Percentiles rank a stretch among this genome's conserved stretches.
Conservation (phyloP, 331 rosid genomes). For the Cucumis variabilis region DNA sequence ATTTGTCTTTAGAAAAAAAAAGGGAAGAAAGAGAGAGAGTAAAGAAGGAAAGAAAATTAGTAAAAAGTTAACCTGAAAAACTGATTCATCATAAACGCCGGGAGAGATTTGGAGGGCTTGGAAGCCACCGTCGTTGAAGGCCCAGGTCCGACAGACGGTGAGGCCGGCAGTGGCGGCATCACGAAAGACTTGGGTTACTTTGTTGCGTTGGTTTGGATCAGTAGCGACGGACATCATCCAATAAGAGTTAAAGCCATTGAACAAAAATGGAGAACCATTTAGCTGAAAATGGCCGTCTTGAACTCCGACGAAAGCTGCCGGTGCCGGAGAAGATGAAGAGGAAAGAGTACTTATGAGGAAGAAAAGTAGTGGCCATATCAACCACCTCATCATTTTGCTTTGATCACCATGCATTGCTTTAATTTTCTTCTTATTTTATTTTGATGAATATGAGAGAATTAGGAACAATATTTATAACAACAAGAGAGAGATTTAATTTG, state of each 20-base stretch:
- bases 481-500: not conserved
- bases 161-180: constrained; percentile 71
- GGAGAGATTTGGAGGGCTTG: constrained; percentile 81
- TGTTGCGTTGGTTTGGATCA: constrained; percentile 75
- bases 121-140: constrained; percentile 85
- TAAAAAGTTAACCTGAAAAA: constrained; percentile 66
- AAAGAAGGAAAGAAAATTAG: not conserved
- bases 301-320: constrained; percentile 51
- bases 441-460: not conserved
- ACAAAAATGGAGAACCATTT: constrained; percentile 76
- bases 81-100: constrained; percentile 78
- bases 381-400: not conserved
- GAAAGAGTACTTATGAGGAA: not conserved
- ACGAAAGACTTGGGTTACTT: constrained; percentile 65
- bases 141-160: constrained; percentile 87
- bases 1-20: too few relatives aligned
- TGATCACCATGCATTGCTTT: not conserved
- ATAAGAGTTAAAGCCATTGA: constrained; percentile 87
- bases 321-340: not conserved
- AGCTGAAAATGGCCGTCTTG: constrained; percentile 66
- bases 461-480: not conserved
- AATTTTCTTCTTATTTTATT: not conserved
- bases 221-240: constrained; percentile 85
- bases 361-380: not conserved
- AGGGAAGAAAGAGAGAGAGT: too few relatives aligned